A percentile compares a stretch with the other conserved stretches of the same genome.
Evolutionary conservation across 352 stramenopile species (phyloP).

Genomic region (Phytophthora sansomeana): DNA sequence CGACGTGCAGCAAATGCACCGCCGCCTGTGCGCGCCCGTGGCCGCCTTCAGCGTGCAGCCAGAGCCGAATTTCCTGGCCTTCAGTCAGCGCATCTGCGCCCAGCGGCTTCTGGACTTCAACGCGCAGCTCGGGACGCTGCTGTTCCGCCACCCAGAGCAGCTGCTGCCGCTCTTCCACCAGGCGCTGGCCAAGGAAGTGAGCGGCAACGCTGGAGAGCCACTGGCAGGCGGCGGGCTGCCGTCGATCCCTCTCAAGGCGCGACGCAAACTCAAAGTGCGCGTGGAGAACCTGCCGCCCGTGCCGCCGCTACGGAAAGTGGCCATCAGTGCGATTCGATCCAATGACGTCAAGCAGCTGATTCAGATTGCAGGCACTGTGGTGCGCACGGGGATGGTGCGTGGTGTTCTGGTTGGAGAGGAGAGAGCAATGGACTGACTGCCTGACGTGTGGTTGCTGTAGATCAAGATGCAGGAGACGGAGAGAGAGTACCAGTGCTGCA

Average conservation of each 20-base stretch:
- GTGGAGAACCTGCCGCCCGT: constrained; percentile 93
- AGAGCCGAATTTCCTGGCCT: constrained; percentile 39
- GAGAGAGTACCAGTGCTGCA: constrained; percentile 89
- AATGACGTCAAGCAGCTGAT: constrained; percentile 92
- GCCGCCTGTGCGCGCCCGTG: constrained; percentile 1
- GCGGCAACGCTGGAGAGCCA: constrained; percentile 21
- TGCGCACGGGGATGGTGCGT: constrained; percentile 87
- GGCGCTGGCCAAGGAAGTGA: constrained; percentile 67
- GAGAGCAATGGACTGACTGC: not conserved
- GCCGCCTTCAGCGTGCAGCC: not conserved
- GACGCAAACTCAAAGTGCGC: constrained; percentile 83
- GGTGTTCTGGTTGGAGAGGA: not conserved
- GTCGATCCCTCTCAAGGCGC: constrained; percentile 42
- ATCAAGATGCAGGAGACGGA: constrained; percentile 95
- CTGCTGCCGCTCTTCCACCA: constrained; percentile 91
- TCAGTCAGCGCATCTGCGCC: constrained; percentile 65
- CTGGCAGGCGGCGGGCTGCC: constrained; percentile 26
- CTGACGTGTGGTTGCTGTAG: constrained; percentile 21
- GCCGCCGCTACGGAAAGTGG: constrained; percentile 80
- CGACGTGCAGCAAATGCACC: constrained; percentile 25
- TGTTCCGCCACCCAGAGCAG: constrained; percentile 90
- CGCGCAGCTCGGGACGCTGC: constrained; percentile 80
- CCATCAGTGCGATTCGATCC: constrained; percentile 90
- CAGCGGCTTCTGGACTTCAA: constrained; percentile 87
- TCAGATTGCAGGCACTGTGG: constrained; percentile 89